Percentiles rank a stretch among this genome's conserved stretches.
Evolutionary conservation across 306 rosid genomes (phyloP).

Genomic region (Erythrophleum fordii): DNA sequence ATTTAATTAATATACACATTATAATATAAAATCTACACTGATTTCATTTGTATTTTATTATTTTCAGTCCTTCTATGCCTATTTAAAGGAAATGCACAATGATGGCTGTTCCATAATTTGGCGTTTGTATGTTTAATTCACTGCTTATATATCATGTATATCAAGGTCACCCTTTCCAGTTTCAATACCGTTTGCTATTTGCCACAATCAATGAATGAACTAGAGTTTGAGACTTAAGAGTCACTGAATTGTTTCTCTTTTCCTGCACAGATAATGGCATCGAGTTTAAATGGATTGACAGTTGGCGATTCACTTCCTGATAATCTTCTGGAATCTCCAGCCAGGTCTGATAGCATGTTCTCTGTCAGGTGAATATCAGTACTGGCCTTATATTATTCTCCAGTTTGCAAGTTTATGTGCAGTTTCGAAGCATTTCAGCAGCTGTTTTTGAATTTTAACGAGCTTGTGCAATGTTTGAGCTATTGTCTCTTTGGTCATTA

Average conservation of each 20-base stretch:
- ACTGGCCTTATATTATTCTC: constrained; percentile 3
- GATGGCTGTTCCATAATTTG: constrained; percentile 22
- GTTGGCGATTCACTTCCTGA: constrained; percentile 94
- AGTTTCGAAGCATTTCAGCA: constrained; percentile 16
- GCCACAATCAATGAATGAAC: constrained; percentile 21
- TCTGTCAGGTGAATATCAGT: constrained; percentile 62
- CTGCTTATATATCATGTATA: constrained; percentile 11
- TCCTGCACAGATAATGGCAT: constrained; percentile 86
- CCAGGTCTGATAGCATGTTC: constrained; percentile 81
- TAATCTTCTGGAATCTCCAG: constrained; percentile 95
- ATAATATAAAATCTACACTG: constrained; percentile 1
- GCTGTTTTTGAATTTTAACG: background rate
- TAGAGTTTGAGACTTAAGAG: background rate
- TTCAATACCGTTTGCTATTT: background rate
- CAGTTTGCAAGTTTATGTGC: constrained; percentile 4
- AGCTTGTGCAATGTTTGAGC: constrained; percentile 17
- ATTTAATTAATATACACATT: background rate
- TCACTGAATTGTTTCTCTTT: constrained; percentile 23
- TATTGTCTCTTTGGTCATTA: background rate
- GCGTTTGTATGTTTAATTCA: constrained; percentile 3
- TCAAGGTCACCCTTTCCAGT: constrained; percentile 3
- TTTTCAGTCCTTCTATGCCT: background rate
- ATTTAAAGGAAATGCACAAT: constrained; percentile 11
- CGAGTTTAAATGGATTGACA: constrained; percentile 95
- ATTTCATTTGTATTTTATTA: background rate